phyloP scores from a whole-genome alignment of 805 yeast species.

The Metschnikowia vanudenii region DNA sequence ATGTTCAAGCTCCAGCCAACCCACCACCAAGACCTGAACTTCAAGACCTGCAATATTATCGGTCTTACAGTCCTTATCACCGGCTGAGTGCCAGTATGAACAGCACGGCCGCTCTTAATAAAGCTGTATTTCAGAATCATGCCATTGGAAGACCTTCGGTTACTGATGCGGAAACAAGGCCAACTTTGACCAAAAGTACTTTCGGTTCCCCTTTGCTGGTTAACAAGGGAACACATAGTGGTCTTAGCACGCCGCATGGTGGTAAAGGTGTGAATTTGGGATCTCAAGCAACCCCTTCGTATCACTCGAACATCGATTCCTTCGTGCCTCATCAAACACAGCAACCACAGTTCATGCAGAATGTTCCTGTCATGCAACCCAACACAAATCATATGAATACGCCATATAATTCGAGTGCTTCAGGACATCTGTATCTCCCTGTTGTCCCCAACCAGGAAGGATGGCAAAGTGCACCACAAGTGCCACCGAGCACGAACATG shows the following conservation, averaged over 20 bases:
- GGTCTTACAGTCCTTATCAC: constrained; percentile 9
- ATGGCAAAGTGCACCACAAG: constrained; percentile 2
- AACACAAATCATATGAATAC: not conserved
- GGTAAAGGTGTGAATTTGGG: not conserved
- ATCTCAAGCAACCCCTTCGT: not conserved
- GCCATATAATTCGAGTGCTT: not conserved
- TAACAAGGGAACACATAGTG: not conserved
- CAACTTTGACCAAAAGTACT: not conserved
- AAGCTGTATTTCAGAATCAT: not conserved
- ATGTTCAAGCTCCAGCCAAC: not conserved
- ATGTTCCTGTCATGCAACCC: not conserved
- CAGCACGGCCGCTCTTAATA: constrained; percentile 5
- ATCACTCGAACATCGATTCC: not conserved
- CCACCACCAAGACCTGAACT: not conserved
- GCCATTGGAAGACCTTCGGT: not conserved
- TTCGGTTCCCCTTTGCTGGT: not conserved
- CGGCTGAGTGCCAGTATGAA: constrained; percentile 11
- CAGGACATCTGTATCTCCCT: not conserved
- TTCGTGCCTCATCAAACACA: not conserved
- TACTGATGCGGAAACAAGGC: not conserved
- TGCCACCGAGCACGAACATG: not conserved
- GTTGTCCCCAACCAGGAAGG: constrained; percentile 4
- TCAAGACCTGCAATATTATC: constrained; percentile 3
- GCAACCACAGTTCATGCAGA: not conserved
- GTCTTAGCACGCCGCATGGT: not conserved